These are phyloP conservation scores for Talaromyces funiculosus DNA, from an alignment of 2,329 filamentous ascomycete genomes.

Conservation along the genomic window DNA sequence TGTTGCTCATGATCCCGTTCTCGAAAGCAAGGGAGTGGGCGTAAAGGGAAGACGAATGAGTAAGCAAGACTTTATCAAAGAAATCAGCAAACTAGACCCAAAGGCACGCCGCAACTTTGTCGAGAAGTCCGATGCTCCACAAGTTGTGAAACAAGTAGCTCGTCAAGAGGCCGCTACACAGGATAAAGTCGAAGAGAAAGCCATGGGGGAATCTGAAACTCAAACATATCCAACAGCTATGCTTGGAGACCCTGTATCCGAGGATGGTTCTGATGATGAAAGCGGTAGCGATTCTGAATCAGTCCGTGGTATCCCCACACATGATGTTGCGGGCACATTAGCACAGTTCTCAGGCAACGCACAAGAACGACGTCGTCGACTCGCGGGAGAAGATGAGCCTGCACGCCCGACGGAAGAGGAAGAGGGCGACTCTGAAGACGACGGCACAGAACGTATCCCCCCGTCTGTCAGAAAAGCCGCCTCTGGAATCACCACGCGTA, in stretches of 20 bases:
- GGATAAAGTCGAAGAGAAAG: conserved; percentile 20
- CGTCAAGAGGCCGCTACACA: conserved; percentile 22
- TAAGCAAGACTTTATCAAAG: conserved; percentile 59
- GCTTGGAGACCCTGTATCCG: conserved; percentile 13
- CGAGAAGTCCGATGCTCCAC: conserved; percentile 38
- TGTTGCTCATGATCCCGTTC: conserved; percentile 44
- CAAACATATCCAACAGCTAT: not conserved
- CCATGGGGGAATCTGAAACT: conserved; percentile 15
- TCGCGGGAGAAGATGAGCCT: conserved; percentile 23
- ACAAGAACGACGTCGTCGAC: conserved; percentile 33
- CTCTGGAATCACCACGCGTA: conserved; percentile 6
- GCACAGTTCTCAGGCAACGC: conserved; percentile 19
- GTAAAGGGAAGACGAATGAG: conserved; percentile 56
- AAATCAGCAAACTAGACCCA: conserved; percentile 56
- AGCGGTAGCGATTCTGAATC: conserved; percentile 10
- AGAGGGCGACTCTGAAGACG: conserved; percentile 35
- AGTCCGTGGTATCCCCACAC: conserved; percentile 23
- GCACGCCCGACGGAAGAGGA: not conserved
- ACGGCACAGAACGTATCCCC: conserved; percentile 39
- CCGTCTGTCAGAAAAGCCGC: conserved; percentile 18
- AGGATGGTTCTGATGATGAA: conserved; percentile 5
- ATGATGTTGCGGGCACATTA: conserved; percentile 24
- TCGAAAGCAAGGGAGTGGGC: conserved; percentile 29
- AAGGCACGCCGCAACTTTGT: conserved; percentile 49
- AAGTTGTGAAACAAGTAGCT: conserved; percentile 35